Evolutionary conservation across 129 eudicot genomes (phyloP).

Genomic region (Lactuca sativa): DNA sequence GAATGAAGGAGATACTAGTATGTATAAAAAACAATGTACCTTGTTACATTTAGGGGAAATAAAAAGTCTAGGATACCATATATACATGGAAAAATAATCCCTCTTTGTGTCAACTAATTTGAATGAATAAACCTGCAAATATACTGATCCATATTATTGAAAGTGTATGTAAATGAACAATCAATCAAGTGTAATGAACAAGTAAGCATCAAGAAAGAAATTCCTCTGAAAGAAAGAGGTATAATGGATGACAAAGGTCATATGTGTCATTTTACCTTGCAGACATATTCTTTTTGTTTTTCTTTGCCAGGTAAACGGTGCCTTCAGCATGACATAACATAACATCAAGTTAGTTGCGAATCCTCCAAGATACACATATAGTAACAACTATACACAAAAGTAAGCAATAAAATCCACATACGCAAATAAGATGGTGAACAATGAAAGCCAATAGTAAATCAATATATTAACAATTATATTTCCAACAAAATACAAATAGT

Average conservation of each 20-base stretch:
- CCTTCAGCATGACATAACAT: conserved; percentile 69
- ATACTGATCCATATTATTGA: conserved; percentile 2
- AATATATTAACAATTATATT: too few species aligned
- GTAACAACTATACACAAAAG: conserved; percentile 49
- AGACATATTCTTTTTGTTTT: conserved; percentile 85
- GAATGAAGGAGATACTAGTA: not conserved
- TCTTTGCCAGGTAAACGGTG: conserved; percentile 88
- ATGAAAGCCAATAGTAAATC: too few species aligned
- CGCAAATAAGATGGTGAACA: conserved; percentile 81
- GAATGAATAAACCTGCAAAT: conserved; percentile 66
- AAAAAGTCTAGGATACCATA: conserved; percentile 76
- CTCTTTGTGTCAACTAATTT: conserved; percentile 67
- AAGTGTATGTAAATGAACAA: conserved; percentile 9
- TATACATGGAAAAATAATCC: conserved; percentile 80
- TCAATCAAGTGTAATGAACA: conserved; percentile 6
- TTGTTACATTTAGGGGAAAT: conserved; percentile 82
- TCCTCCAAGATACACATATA: conserved; percentile 61
- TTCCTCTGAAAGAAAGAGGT: not conserved
- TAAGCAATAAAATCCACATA: conserved; percentile 78
- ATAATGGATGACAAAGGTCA: conserved; percentile 31
- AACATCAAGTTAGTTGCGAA: conserved; percentile 74
- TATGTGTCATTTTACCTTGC: conserved; percentile 82
- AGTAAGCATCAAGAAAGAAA: not conserved
- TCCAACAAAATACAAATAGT: too few species aligned
- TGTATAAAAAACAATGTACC: conserved; percentile 39